Conservation (phyloP, 2,329 filamentous ascomycete species). For the Aureobasidium sp. region DNA sequence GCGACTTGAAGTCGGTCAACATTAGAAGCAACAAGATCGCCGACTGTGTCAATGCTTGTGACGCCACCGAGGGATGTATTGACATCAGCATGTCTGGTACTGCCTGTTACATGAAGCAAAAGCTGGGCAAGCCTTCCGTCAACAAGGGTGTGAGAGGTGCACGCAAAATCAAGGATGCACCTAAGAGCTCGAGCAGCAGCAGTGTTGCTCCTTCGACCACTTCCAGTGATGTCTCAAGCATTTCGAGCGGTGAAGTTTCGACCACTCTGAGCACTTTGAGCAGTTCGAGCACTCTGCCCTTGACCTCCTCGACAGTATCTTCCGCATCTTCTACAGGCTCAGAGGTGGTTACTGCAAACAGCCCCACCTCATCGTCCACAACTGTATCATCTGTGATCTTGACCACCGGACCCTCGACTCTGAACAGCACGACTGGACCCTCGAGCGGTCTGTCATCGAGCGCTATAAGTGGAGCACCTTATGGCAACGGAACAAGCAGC, state of each 20-base stretch:
- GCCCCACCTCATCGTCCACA: not conserved
- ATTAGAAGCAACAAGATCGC: conserved; percentile 10
- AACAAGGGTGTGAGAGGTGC: conserved; percentile 5
- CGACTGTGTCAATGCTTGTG: conserved; percentile 14
- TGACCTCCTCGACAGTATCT: not conserved
- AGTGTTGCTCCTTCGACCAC: not conserved
- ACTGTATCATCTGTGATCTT: not conserved
- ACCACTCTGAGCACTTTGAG: not conserved
- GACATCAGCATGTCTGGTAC: conserved; percentile 15
- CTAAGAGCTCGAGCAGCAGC: conserved; percentile 4
- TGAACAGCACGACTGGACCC: not conserved
- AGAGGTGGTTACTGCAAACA: not conserved
- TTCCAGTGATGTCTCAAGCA: not conserved
- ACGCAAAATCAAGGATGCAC: conserved; percentile 8
- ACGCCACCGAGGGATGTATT: conserved; percentile 12
- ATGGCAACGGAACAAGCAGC: not conserved
- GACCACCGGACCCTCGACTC: not conserved
- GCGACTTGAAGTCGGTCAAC: conserved; percentile 13
- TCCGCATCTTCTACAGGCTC: not conserved
- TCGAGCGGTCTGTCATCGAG: not conserved
- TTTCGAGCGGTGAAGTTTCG: not conserved
- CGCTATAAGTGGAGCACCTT: not conserved
- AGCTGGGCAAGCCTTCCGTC: not conserved
- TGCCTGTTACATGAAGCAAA: conserved; percentile 15
- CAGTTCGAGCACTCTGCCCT: not conserved